phyloP scores from a whole-genome alignment of 306 rosid species.

The Ziziphus jujuba region DNA sequence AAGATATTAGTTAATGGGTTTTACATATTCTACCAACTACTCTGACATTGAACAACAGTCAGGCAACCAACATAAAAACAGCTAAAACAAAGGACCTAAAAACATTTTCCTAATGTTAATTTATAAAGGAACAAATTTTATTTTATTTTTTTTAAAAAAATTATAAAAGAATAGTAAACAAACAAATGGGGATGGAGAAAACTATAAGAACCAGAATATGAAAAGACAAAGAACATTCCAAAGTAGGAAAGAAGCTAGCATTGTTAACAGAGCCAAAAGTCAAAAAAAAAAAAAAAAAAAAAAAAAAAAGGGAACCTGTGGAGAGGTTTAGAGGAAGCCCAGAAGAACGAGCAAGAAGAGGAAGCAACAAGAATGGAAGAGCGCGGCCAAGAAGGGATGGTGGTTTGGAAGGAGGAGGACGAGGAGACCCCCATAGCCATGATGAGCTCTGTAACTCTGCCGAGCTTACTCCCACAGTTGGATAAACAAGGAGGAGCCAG shows the following conservation, averaged over 20 bases:
- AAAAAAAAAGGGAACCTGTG: conserved; percentile 58
- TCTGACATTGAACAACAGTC: too few relatives aligned
- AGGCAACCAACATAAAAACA: too few relatives aligned
- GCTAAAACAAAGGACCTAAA: too few relatives aligned
- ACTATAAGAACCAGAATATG: conserved; percentile 14
- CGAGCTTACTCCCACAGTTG: conserved; percentile 50
- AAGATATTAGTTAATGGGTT: too few relatives aligned
- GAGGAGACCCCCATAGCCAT: conserved; percentile 59
- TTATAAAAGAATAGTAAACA: background rate
- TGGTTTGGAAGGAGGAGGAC: conserved; percentile 53
- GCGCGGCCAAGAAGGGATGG: conserved; percentile 40
- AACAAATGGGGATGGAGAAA: conserved; percentile 17
- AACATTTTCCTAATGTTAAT: background rate
- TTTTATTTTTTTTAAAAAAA: too few relatives aligned
- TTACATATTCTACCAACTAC: too few relatives aligned
- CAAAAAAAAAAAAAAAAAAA: too few relatives aligned
- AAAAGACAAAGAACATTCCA: conserved; percentile 2
- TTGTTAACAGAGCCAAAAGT: background rate
- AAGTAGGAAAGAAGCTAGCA: background rate
- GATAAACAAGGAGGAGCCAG: conserved; percentile 39
- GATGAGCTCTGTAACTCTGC: conserved; percentile 43
- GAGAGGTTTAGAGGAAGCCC: conserved; percentile 36
- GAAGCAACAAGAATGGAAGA: conserved; percentile 23
- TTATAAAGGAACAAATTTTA: background rate
- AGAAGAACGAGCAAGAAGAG: conserved; percentile 47